Base-by-base conservation (phyloP, 352 stramenopile species). In the Phytopythium sindhum region DNA sequence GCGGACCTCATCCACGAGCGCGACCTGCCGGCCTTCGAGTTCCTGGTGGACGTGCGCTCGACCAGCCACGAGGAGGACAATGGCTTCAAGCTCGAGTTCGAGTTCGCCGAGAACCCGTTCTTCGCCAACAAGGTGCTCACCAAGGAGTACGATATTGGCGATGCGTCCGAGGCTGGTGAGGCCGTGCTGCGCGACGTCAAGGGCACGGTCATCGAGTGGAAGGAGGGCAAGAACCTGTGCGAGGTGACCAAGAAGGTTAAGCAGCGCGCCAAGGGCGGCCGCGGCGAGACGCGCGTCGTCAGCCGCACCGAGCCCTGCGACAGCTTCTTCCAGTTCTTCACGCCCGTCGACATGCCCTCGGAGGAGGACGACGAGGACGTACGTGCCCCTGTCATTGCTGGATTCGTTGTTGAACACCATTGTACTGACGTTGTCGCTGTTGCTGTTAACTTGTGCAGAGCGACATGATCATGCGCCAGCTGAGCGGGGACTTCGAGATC, bases 241-340 rank as follows among this genome's bases (percentile, higher is more conserved):
- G 83, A 95, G 68, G 80, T 90, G 28, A 90, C 80, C 45, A 93
- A 93, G 73, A 95, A 95, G 75, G 84, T 95, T 54, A 95, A 93
- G 73, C 86, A 95, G 71, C 84, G 84, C 61, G 75, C 86, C 47
- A 93, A 93, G 80, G 84, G 81, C 51, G 82, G 76, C 58, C 89
- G 88, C 73, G 74, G 81, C 37, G 80, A 89, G 56, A 88, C 84
- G 24, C 86, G 86, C 62, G 81, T 95, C 15, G 72, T 95, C 23
- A 90, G 66, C 67, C 84, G 84, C 67, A 89, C 84, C 7, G 86
- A 95, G 69, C 79, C 84, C 21, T 93, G 84, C 70, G 86, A 95
- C 47, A 92, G 82, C 67, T 95, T 95, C 65, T 95, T 95, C 71
- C 84, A 92, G 72, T 90, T 95, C 68, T 95, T 95, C 66, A 86